A percentile compares a stretch with the other conserved stretches of the same genome.
Conservation (phyloP, 2,329 filamentous ascomycete genomes). For the Cladosporium cucumerinum region DNA sequence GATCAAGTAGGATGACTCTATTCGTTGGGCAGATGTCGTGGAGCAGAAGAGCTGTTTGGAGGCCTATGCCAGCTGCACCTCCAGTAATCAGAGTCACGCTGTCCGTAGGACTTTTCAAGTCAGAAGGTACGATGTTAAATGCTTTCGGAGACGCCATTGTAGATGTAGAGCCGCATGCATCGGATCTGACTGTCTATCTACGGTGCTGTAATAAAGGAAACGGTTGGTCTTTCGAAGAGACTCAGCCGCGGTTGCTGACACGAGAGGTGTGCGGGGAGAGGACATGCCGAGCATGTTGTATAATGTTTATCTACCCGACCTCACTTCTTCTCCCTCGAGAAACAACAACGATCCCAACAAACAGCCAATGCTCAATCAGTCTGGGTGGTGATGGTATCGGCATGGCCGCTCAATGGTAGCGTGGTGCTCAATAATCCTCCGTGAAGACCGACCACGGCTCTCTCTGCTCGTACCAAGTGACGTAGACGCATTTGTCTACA, state of each 20-base stretch:
- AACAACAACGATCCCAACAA: neutral
- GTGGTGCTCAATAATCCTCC: neutral
- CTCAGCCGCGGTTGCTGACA: conserved; percentile 11
- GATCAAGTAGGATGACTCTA: conserved; percentile 31
- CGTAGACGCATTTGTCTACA: neutral
- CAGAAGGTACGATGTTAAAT: conserved; percentile 27
- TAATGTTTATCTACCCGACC: neutral
- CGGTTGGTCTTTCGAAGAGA: neutral
- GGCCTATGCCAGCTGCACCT: conserved; percentile 30
- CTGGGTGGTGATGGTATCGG: neutral
- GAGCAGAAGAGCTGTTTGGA: conserved; percentile 31
- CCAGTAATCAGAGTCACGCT: conserved; percentile 33
- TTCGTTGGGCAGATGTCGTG: conserved; percentile 28
- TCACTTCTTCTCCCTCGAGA: neutral
- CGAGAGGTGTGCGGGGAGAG: conserved; percentile 4
- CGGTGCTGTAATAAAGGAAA: neutral
- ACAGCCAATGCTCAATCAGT: neutral
- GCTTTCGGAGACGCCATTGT: conserved; percentile 27
- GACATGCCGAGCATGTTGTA: neutral
- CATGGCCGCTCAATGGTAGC: neutral
- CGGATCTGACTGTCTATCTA: neutral
- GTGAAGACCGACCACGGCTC: too few relatives aligned
- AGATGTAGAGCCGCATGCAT: neutral
- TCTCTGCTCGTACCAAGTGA: neutral
- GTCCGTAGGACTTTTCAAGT: conserved; percentile 25